Base-by-base conservation (phyloP, 495 filamentous ascomycete species). In the Sabuloglossum arenarium region DNA sequence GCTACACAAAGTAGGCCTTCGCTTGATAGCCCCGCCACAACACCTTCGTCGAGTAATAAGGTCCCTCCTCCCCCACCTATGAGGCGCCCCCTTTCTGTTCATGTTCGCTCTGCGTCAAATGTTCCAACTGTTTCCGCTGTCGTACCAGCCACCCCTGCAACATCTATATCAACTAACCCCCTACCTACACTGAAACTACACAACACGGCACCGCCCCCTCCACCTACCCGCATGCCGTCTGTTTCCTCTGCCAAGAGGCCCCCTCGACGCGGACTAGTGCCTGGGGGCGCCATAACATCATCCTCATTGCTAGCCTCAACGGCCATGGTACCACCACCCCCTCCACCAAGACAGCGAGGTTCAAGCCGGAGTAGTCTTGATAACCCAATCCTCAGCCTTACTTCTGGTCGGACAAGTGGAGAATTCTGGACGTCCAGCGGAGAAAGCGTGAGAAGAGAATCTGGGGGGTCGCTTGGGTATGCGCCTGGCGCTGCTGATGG, bases 331-430 rank as follows among this genome's bases (percentile, higher is more conserved):
- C 66, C 73, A 8, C 77, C 75, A 0, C 79, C 81, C 1, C 80
- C 78, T 23, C 81, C 80, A 29, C 80, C 77, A 16, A 71, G 78
- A 14, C 72, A 78, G 50, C 70, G 73, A 24, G 76, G 75, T 9
- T 73, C 76, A 21, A 75, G 71, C 53, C 69, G 71, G 55, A 73
- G 77, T 43, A 76, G 71, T 57, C 61, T 71, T 32, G 56, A 46
- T 10, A 31, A 50, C 23, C 34, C 37, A 14, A 21, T 27, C 19
- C 30, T 19, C 12, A 24, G 19, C 16, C 53, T 45, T 23, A 3
- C 30, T 28, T 23, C 54, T 19, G 56, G n/a, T 32, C 43, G 49
- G 10, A 31, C 25, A 37, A 37, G 43, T 46, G 28, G 28, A 45
- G 56, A 58, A 19, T 37, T 51, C 25, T 27, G 47, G 47, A 3